Percentiles rank a stretch among this genome's conserved stretches.
phyloP scores from a whole-genome alignment of 352 stramenopile genomes.

The Globisporangium camurandrum region DNA sequence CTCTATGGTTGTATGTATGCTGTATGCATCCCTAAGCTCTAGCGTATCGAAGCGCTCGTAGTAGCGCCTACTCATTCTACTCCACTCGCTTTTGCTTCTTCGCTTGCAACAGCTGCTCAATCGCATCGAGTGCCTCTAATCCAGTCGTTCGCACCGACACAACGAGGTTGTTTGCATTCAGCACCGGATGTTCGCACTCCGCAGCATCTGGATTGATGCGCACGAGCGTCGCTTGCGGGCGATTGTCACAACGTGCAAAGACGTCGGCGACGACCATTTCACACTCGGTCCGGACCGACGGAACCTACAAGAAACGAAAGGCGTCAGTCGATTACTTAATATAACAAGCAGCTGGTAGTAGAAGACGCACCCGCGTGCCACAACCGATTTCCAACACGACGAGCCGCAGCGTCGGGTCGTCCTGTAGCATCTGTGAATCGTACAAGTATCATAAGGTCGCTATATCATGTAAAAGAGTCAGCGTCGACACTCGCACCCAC shows the following conservation, averaged over 20 bases:
- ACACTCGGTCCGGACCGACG: slow-evolving; percentile 67
- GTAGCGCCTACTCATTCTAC: no score
- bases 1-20: no score
- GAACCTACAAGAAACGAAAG: slow-evolving; percentile 30
- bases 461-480: no score
- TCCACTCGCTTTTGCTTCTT: background rate
- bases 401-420: slow-evolving; percentile 45
- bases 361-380: slow-evolving; percentile 49
- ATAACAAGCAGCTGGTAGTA: no score
- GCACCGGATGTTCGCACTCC: slow-evolving; percentile 39
- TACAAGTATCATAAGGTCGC: no score
- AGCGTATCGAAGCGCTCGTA: no score
- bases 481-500: no score
- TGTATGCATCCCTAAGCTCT: no score
- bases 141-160: slow-evolving; percentile 43
- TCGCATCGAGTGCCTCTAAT: slow-evolving; percentile 44
- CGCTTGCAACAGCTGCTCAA: slow-evolving; percentile 21
- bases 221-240: slow-evolving; percentile 48
- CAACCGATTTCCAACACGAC: slow-evolving; percentile 83
- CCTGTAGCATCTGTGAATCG: slow-evolving; percentile 48
- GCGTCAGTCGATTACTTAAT: background rate
- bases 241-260: slow-evolving; percentile 38
- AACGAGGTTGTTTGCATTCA: slow-evolving; percentile 33
- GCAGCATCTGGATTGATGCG: slow-evolving; percentile 71
- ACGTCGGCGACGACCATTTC: slow-evolving; percentile 77